Percentiles rank a stretch among this genome's conserved stretches.
These are phyloP conservation scores for Trichothecium roseum DNA, from an alignment of 2,329 filamentous ascomycete genomes.

Conservation along the genomic window DNA sequence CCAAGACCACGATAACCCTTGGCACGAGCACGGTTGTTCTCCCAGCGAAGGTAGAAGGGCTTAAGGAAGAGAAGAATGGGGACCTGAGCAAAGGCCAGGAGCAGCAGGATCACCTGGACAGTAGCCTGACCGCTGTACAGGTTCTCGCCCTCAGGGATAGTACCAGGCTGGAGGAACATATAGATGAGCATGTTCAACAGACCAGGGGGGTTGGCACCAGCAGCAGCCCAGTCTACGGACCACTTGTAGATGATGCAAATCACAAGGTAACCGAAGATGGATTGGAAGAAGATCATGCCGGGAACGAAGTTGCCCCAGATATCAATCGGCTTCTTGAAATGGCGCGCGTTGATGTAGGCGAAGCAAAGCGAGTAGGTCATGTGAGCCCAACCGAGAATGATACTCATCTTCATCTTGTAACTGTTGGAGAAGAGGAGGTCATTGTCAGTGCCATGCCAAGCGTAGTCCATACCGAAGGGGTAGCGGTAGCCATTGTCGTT, in stretches of 20 bases:
- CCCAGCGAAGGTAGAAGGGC: constrained; percentile 87
- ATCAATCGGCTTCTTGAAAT: constrained; percentile 91
- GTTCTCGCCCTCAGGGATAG: constrained; percentile 40
- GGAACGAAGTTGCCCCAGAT: constrained; percentile 97
- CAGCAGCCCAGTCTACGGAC: constrained; percentile 70
- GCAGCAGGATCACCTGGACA: constrained; percentile 68
- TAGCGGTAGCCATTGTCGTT: constrained; percentile 68
- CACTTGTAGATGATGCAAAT: constrained; percentile 96
- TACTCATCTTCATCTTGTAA: constrained; percentile 99
- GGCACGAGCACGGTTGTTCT: constrained; percentile 81
- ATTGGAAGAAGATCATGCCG: constrained; percentile 99
- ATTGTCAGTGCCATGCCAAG: constrained; percentile 94
- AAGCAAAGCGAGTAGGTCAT: constrained; percentile 98
- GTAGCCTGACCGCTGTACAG: constrained; percentile 69
- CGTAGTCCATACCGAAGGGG: constrained; percentile 91
- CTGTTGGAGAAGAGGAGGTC: constrained; percentile 93
- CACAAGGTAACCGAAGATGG: constrained; percentile 94
- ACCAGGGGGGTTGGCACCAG: constrained; percentile 63
- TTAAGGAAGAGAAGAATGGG: constrained; percentile 89
- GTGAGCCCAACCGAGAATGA: constrained; percentile 91
- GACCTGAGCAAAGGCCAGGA: constrained; percentile 78
- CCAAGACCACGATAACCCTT: constrained; percentile 89
- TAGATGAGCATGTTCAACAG: constrained; percentile 98
- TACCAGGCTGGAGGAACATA: constrained; percentile 92
- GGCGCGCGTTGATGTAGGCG: constrained; percentile 82